These are phyloP conservation scores for Citrus sinensis DNA, from an alignment of 345 rosid species.

Conservation along the genomic window DNA sequence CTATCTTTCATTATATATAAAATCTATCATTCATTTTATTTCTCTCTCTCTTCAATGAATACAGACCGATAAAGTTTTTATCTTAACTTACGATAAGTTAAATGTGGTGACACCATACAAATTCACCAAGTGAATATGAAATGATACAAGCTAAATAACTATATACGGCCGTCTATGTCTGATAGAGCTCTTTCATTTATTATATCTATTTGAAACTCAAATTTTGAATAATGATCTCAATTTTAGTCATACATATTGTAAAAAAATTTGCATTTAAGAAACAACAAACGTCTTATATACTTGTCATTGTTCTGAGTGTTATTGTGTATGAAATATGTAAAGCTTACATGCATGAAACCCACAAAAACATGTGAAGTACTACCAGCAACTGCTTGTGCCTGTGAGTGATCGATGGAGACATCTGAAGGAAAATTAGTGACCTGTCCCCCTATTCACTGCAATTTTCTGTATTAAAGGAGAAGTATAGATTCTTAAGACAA, in stretches of 20 bases:
- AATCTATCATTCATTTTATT: too few relatives aligned
- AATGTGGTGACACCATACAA: neutral
- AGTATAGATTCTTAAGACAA: neutral
- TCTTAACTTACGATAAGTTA: neutral
- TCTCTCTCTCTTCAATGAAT: too few relatives aligned
- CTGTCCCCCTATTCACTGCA: neutral
- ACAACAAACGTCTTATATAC: neutral
- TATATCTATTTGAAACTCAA: too few relatives aligned
- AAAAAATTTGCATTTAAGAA: neutral
- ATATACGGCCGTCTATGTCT: too few relatives aligned
- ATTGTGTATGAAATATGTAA: neutral
- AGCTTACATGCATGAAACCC: neutral
- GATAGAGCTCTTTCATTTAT: neutral
- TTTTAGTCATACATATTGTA: too few relatives aligned
- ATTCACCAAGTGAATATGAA: neutral
- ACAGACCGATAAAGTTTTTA: too few relatives aligned
- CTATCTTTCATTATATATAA: too few relatives aligned
- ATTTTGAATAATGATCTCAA: too few relatives aligned
- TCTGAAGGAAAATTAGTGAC: neutral
- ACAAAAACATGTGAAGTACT: conserved; percentile 26
- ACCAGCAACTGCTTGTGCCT: conserved; percentile 16
- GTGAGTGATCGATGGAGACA: conserved; percentile 28
- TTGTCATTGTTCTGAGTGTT: neutral
- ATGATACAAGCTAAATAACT: neutral
- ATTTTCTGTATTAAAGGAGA: neutral